phyloP scores from a whole-genome alignment of 768 basidiomycete genomes.

The Mycena olivaceomarginata region DNA sequence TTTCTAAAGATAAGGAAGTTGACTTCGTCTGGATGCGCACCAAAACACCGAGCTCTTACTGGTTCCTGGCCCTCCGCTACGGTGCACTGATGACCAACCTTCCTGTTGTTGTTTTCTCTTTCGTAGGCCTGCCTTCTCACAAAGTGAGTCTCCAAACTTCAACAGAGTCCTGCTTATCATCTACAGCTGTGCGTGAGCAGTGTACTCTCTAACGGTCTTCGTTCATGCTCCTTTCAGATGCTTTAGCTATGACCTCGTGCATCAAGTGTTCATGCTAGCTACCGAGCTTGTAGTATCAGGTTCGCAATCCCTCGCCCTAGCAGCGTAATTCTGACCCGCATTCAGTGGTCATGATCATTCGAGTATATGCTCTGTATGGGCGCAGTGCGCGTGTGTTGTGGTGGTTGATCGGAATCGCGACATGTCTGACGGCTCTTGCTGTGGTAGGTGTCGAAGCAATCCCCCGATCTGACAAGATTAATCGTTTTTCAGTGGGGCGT shows the following conservation, averaged over 20 bases:
- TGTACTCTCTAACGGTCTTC: no score
- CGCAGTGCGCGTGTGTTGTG: conserved; percentile 48
- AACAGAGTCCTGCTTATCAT: neutral
- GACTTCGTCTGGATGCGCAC: conserved; percentile 53
- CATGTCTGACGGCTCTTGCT: conserved; percentile 38
- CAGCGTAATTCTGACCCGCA: neutral
- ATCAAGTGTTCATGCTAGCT: conserved; percentile 52
- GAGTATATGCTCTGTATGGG: conserved; percentile 57
- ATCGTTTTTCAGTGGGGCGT: conserved; percentile 37
- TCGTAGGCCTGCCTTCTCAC: neutral
- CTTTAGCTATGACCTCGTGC: conserved; percentile 44
- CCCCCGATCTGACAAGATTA: neutral
- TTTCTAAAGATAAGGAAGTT: conserved; percentile 4
- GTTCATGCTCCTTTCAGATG: conserved; percentile 47
- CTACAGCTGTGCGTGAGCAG: neutral
- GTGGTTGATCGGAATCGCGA: conserved; percentile 41
- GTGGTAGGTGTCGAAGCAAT: conserved; percentile 40
- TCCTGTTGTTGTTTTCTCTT: conserved; percentile 32
- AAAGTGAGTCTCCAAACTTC: neutral
- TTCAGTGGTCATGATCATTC: conserved; percentile 53
- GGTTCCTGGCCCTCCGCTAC: conserved; percentile 58
- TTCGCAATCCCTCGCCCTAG: neutral
- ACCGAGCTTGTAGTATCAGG: conserved; percentile 49
- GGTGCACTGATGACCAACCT: conserved; percentile 46
- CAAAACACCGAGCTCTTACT: conserved; percentile 42